These are phyloP conservation scores for Dichotomopilus funicola DNA, from an alignment of 2,329 filamentous ascomycete genomes.

Conservation along the genomic window DNA sequence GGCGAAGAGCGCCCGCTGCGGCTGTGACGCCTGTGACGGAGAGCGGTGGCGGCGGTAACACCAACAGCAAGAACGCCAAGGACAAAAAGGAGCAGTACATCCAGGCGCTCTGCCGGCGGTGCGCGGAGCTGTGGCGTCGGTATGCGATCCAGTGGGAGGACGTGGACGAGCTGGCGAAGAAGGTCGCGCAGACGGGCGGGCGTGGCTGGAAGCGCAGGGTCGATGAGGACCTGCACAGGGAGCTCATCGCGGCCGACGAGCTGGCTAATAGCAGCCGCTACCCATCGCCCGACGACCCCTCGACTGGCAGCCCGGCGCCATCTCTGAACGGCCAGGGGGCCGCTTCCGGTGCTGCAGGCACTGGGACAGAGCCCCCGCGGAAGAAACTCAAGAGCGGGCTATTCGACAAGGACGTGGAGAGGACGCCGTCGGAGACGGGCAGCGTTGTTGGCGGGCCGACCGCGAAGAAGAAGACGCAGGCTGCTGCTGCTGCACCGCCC, in stretches of 20 bases:
- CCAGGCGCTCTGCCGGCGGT: constrained; percentile 80
- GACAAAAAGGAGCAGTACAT: constrained; percentile 72
- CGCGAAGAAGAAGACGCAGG: constrained; percentile 57
- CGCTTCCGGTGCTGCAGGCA: constrained; percentile 19
- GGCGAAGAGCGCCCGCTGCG: constrained; percentile 80
- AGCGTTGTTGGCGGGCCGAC: constrained; percentile 31
- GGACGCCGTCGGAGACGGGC: constrained; percentile 39
- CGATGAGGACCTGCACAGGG: constrained; percentile 82
- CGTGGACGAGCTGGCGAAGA: constrained; percentile 82
- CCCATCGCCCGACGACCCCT: constrained; percentile 29
- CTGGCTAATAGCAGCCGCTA: constrained; percentile 42
- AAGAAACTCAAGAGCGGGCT: constrained; percentile 57
- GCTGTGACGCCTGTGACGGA: constrained; percentile 65
- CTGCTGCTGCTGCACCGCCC: constrained; percentile 51
- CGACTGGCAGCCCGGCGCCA: background rate
- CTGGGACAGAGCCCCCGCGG: constrained; percentile 47
- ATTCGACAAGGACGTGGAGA: constrained; percentile 46
- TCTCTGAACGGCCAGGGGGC: constrained; percentile 16
- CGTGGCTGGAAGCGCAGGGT: constrained; percentile 82
- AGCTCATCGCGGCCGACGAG: constrained; percentile 60
- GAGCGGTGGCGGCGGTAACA: constrained; percentile 34
- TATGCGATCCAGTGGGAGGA: constrained; percentile 97
- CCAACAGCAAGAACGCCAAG: constrained; percentile 50
- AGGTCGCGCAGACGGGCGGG: constrained; percentile 71
- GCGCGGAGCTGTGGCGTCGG: constrained; percentile 87